A percentile compares a stretch with the other conserved stretches of the same genome.
Evolutionary conservation across 805 yeast species (phyloP).

Genomic region (Saccharomycopsis fermentans): DNA sequence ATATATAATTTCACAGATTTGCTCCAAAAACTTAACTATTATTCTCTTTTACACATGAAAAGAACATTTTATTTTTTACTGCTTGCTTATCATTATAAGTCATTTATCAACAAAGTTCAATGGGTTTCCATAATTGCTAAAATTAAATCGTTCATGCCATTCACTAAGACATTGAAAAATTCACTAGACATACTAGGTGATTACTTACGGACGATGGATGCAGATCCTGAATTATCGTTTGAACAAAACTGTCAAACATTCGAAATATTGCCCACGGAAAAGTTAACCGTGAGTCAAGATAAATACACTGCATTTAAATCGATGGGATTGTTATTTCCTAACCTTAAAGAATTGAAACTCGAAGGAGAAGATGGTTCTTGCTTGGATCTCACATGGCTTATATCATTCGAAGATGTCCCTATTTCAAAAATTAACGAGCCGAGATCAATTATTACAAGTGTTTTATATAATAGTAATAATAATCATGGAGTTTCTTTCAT

Average conservation of each 20-base stretch:
- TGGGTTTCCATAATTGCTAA: background rate
- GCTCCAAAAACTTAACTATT: slow-evolving; percentile 4
- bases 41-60: slow-evolving; percentile 1
- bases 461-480: background rate
- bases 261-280: background rate
- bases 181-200: background rate
- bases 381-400: background rate
- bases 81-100: background rate
- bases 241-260: background rate
- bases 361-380: background rate
- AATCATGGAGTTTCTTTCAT: background rate
- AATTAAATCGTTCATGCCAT: background rate
- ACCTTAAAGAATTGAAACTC: background rate
- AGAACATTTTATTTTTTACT: slow-evolving; percentile 1
- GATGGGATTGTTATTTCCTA: background rate
- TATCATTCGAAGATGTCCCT: background rate
- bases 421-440: background rate
- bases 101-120: background rate
- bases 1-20: background rate
- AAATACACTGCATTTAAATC: background rate
- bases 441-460: background rate
- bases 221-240: background rate
- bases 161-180: background rate
- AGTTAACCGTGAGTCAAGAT: background rate
- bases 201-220: background rate